phyloP scores from a whole-genome alignment of 148 eudicot species.

The Polygonum aviculare region DNA sequence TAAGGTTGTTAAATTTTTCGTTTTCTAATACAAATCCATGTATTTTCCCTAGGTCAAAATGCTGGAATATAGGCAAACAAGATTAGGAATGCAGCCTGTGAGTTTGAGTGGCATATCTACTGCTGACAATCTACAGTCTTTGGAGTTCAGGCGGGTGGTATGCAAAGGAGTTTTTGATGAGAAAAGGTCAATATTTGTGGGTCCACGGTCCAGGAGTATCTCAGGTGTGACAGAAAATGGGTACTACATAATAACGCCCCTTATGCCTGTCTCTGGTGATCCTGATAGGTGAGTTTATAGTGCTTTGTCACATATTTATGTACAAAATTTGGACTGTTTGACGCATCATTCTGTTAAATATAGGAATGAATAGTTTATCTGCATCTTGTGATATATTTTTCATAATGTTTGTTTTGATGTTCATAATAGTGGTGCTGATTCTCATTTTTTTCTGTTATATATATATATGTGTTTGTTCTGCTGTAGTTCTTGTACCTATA shows the following conservation, averaged over 20 bases:
- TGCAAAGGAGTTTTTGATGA: constrained; percentile 74
- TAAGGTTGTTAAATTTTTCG: not conserved
- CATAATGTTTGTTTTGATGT: not conserved
- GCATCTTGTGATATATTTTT: not conserved
- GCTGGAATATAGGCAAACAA: constrained; percentile 70
- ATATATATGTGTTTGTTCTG: not conserved
- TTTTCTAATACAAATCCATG: not conserved
- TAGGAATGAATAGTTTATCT: not conserved
- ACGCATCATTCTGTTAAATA: not conserved
- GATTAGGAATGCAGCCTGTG: constrained; percentile 63
- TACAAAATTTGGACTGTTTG: not conserved
- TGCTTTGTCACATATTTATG: not conserved
- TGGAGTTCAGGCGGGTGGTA: constrained; percentile 72
- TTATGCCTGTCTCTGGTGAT: constrained; percentile 52
- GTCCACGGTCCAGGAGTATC: constrained; percentile 97
- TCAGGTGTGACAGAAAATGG: constrained; percentile 99
- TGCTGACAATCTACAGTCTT: constrained; percentile 30
- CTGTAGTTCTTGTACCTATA: not conserved
- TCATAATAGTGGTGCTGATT: not conserved
- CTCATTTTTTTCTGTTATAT: not conserved
- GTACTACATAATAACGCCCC: constrained; percentile 79
- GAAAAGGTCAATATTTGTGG: constrained; percentile 67
- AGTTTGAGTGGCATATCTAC: constrained; percentile 35
- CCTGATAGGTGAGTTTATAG: constrained; percentile 48
- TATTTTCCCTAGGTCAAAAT: constrained; percentile 49